Percentiles rank a stretch among this genome's conserved stretches.
phyloP scores from a whole-genome alignment of 257 asterid genomes.

The Cruciata laevipes region DNA sequence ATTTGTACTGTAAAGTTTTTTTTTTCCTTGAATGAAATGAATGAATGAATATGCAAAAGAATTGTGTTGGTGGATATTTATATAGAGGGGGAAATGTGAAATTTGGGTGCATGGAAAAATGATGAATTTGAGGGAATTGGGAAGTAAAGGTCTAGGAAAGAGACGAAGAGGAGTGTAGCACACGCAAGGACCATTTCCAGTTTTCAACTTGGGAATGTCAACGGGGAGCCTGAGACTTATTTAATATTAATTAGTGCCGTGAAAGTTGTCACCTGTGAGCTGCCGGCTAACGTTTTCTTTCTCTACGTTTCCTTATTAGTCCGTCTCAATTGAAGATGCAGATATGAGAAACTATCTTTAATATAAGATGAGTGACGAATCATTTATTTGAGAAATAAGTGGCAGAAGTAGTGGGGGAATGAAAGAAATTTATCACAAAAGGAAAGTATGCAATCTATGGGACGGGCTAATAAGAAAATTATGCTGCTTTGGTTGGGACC shows the following conservation, averaged over 20 bases:
- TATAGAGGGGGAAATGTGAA: background rate
- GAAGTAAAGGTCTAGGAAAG: slow-evolving; percentile 14
- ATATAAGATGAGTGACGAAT: no score
- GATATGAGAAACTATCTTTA: no score
- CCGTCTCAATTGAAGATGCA: no score
- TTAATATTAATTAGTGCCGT: background rate
- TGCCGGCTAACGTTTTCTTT: slow-evolving; percentile 15
- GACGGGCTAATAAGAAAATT: no score
- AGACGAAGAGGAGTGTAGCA: slow-evolving; percentile 8
- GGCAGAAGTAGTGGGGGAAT: no score
- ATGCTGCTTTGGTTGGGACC: no score
- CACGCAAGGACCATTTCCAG: slow-evolving; percentile 14
- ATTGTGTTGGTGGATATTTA: background rate
- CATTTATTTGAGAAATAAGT: no score
- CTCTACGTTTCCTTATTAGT: no score
- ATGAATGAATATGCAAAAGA: background rate
- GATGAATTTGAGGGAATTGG: slow-evolving; percentile 7
- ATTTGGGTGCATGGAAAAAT: slow-evolving; percentile 20
- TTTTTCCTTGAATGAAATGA: background rate
- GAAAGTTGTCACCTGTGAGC: background rate
- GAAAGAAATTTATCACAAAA: no score
- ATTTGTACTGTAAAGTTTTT: slow-evolving; percentile 7
- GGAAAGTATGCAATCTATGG: no score
- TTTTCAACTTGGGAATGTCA: slow-evolving; percentile 14
- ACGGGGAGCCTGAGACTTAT: background rate